Evolutionary conservation across 2,329 filamentous ascomycete genomes (phyloP), one percentile per base, ranked within the genome.

Genomic region (Fusarium veterinarium): DNA sequence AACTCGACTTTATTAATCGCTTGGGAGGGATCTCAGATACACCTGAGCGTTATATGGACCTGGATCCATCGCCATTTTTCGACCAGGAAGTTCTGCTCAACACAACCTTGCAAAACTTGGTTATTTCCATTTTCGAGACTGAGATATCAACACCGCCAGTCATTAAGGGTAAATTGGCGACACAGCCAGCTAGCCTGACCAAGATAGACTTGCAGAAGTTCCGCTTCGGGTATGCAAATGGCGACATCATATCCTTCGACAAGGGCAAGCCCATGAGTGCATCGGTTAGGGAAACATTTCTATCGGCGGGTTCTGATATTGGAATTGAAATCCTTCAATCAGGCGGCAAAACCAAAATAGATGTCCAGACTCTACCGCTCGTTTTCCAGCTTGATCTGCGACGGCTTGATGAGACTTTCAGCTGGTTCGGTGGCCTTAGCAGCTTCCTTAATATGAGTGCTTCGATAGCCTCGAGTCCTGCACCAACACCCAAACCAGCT

Each of bases 351-450:
- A 86, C 83, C 19, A 84, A 84, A 63, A 87, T 93, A 20, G 90
- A 93, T 37, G 80, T 97, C 19, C 89, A 90, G 58, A 97, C 95
- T 1, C 86, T 97, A 14, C 94, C 95, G 10, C 81, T 98, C 4
- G 89, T 91, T 65, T 80, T 97, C 14, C 89, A 91, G 63, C 82
- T 98, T 44, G 93, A 98, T 78, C 84, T 98, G 20, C 91, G 92
- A 71, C 89, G 90, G 61, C 83, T 98, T 28, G 96, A 98, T 75
- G 95, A 97, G 76, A 93, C 93, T 0, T 91, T 98, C 67, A 90
- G 90, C 62, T 94, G 93, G 87, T 95, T 98, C 81, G 96, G 96
- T 40, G 96, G 96, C 0, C 85, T 99, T 46, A 97, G 95, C 80
- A 94, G 95, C 73, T 92, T 99, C 58, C 84, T 99, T 46, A 97